These are phyloP conservation scores for Lanmaoa pseudosensibilis DNA, from an alignment of 768 basidiomycete species.

Conservation along the genomic window DNA sequence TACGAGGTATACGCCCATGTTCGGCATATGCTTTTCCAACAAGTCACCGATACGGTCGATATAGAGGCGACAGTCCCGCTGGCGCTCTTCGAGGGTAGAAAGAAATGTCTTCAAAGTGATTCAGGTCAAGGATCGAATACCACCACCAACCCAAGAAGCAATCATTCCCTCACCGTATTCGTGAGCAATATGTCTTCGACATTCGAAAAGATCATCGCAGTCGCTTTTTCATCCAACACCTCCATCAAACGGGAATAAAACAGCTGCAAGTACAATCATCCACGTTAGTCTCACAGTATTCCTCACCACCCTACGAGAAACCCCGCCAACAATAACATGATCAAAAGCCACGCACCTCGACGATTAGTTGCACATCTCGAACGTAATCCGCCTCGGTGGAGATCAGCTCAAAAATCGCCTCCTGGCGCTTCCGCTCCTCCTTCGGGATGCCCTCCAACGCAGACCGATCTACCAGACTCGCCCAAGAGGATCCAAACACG, in stretches of 20 bases:
- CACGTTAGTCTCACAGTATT: not conserved
- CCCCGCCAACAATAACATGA: too few species aligned
- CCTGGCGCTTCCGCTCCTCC: conserved; percentile 83
- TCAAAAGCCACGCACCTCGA: conserved; percentile 58
- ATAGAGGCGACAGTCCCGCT: conserved; percentile 89
- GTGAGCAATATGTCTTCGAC: conserved; percentile 89
- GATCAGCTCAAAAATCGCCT: conserved; percentile 96
- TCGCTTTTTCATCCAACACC: conserved; percentile 71
- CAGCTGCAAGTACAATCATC: conserved; percentile 43
- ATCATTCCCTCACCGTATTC: conserved; percentile 62
- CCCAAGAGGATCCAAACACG: conserved; percentile 81
- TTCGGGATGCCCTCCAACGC: conserved; percentile 79
- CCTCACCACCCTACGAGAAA: too few species aligned
- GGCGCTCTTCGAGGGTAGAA: conserved; percentile 86
- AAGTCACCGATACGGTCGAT: conserved; percentile 88
- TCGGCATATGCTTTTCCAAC: conserved; percentile 67
- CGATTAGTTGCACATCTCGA: conserved; percentile 85
- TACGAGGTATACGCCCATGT: conserved; percentile 82
- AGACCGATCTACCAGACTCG: conserved; percentile 83
- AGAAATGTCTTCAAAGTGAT: conserved; percentile 60
- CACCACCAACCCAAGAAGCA: not conserved
- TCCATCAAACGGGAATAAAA: conserved; percentile 83
- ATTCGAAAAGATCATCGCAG: conserved; percentile 86
- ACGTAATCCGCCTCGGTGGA: conserved; percentile 89
- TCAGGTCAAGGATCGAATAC: not conserved